These are phyloP conservation scores for Fraxinus anomala DNA, from an alignment of 257 asterid genomes.

Conservation along the genomic window DNA sequence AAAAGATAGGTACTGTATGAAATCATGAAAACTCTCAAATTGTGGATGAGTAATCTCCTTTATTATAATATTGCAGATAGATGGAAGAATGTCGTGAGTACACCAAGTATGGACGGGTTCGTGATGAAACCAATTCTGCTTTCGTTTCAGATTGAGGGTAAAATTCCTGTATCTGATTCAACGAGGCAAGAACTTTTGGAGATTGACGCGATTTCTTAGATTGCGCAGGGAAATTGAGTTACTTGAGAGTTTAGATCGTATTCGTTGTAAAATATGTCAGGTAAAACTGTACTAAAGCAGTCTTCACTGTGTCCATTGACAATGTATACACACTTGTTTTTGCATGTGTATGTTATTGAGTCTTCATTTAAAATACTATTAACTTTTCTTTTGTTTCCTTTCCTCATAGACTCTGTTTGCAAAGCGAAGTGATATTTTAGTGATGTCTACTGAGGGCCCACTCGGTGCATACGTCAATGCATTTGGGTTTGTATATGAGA, in stretches of 20 bases:
- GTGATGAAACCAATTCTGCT: slow-evolving; percentile 85
- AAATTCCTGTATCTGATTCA: slow-evolving; percentile 84
- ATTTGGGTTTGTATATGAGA: slow-evolving; percentile 84
- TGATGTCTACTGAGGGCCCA: slow-evolving; percentile 97
- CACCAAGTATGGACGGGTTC: slow-evolving; percentile 77
- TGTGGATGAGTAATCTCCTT: slow-evolving; percentile 18
- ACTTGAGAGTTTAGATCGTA: slow-evolving; percentile 77
- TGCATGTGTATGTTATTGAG: not conserved
- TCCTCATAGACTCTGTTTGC: slow-evolving; percentile 62
- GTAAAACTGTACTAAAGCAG: slow-evolving; percentile 39
- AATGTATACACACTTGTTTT: not conserved
- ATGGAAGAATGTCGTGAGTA: slow-evolving; percentile 83
- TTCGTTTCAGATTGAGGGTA: slow-evolving; percentile 91
- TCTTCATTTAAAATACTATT: slow-evolving; percentile 17
- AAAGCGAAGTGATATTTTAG: slow-evolving; percentile 82
- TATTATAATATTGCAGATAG: slow-evolving; percentile 59
- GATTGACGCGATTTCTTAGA: slow-evolving; percentile 88
- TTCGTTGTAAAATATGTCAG: slow-evolving; percentile 81
- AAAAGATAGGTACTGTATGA: slow-evolving; percentile 7
- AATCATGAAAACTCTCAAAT: slow-evolving; percentile 1
- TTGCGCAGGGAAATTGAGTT: slow-evolving; percentile 84
- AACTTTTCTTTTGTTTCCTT: slow-evolving; percentile 16
- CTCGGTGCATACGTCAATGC: slow-evolving; percentile 87
- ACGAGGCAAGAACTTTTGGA: slow-evolving; percentile 95
- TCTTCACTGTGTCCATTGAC: not conserved